A percentile compares a stretch with the other conserved stretches of the same genome.
phyloP scores from a whole-genome alignment of 2,329 filamentous ascomycete species.

The Salinomyces thailandicus region DNA sequence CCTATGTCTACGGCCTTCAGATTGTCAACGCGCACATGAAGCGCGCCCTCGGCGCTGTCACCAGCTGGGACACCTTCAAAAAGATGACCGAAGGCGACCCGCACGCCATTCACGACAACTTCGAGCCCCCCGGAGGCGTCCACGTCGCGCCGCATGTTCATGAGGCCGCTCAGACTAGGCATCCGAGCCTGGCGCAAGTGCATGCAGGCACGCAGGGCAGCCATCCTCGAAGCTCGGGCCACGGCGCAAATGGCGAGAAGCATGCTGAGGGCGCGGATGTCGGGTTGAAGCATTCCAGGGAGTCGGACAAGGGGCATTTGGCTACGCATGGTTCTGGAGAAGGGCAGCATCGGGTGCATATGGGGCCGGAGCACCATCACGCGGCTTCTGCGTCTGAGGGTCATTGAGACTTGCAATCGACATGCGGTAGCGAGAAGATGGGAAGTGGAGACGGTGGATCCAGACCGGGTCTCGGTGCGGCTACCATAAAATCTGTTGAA shows the following conservation, averaged over 20 bases:
- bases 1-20: conserved; percentile 85
- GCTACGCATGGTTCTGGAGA: not conserved
- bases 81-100: conserved; percentile 37
- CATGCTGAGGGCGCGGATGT: not conserved
- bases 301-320: not conserved
- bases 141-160: conserved; percentile 6
- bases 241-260: not conserved
- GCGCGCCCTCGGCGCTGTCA: conserved; percentile 77
- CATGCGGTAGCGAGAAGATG: no score
- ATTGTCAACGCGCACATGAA: conserved; percentile 83
- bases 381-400: no score
- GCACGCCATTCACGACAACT: not conserved
- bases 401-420: no score
- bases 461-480: no score
- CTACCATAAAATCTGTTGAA: no score
- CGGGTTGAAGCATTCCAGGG: not conserved
- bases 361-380: no score
- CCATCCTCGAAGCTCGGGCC: not conserved
- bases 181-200: conserved; percentile 6
- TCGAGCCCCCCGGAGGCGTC: not conserved
- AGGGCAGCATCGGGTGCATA: no score
- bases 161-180: not conserved
- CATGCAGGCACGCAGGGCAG: conserved; percentile 1
- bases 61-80: conserved; percentile 72
- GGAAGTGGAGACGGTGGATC: no score